Evolutionary conservation across 2,329 filamentous ascomycete genomes (phyloP), one percentile per base, ranked within the genome.

Genomic region (Stachybotrys elegans): DNA sequence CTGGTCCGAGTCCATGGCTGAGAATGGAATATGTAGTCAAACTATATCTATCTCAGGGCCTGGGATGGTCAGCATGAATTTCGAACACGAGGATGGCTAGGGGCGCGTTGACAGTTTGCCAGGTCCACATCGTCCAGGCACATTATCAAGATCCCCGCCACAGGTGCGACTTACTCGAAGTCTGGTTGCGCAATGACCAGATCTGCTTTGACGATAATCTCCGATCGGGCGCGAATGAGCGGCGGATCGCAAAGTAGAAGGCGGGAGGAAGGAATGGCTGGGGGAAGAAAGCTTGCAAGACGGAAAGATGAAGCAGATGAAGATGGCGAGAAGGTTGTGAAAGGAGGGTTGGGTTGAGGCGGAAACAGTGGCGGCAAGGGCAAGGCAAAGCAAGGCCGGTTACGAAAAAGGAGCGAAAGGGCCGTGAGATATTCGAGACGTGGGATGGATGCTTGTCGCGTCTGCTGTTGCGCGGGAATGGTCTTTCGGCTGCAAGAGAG

Each of bases 1-100:
- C 56, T 77, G 72, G 57, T 61, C 68, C 50, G 72, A 65, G 57
- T 76, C 71, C 75, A 78, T 78, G 65, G 59, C 48, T 53, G 44
- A 48, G 34, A 43, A 48, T 40, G 49, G 50, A 56, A 48, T 48
- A 53, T 42, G 47, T 35, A 36, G 54, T 55, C 56, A 51, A 45
- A 52, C 45, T 51, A 51, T 50, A 40, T 29, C 54, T 58, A 48
- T 39, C 52, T 55, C 49, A 51, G 50, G 44, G 50, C 49, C 45
- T 49, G 52, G 43, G 44, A 42, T 51, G 42, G 54, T 58, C 48
- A 58, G 56, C 56, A 58, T 56, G n/a, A 46, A 55, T 55, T 54
- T 47, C 46, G 42, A 48, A 31, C 43, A 48, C 48, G 48, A 52
- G 45, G 50, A 47, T 50, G 50, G 51, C 48, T 54, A 48, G 51